These are phyloP conservation scores for Mucor velutinosus DNA, from an alignment of 371 early-diverging fungal genomes.

Conservation along the genomic window DNA sequence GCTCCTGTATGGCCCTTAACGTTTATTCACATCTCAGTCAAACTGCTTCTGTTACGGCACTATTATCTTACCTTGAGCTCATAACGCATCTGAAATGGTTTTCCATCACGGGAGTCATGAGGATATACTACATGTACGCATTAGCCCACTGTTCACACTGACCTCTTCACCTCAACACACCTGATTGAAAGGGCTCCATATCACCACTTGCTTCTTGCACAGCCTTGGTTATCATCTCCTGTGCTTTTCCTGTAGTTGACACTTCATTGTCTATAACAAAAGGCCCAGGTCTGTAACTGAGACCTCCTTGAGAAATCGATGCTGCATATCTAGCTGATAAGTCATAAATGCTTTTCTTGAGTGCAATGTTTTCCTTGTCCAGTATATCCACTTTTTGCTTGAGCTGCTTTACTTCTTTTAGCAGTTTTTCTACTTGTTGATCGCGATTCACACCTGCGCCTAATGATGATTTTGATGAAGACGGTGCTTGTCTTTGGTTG, in stretches of 20 bases:
- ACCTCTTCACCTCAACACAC: neutral
- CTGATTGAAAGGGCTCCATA: constrained; percentile 39
- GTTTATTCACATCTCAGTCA: neutral
- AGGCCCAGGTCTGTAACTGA: constrained; percentile 39
- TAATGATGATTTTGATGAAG: constrained; percentile 20
- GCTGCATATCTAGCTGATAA: constrained; percentile 76
- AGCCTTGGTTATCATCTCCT: constrained; percentile 51
- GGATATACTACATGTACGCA: constrained; percentile 14
- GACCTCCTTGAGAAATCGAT: constrained; percentile 50
- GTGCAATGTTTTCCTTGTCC: constrained; percentile 81
- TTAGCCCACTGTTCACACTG: neutral
- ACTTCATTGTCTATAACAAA: constrained; percentile 48
- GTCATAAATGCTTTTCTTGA: constrained; percentile 86
- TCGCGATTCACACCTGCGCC: constrained; percentile 40
- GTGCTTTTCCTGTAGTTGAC: constrained; percentile 34
- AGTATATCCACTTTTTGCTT: constrained; percentile 78
- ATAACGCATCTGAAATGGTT: constrained; percentile 53
- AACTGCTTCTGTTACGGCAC: neutral
- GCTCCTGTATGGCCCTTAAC: constrained; percentile 86
- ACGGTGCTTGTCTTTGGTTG: constrained; percentile 32
- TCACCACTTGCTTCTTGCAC: constrained; percentile 52
- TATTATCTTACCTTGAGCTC: constrained; percentile 43
- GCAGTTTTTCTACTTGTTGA: constrained; percentile 62
- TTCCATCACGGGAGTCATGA: constrained; percentile 48
- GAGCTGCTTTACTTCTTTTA: constrained; percentile 74